Evolutionary conservation across 2,329 filamentous ascomycete species (phyloP).

Genomic region (Xenosphaeropsis pyriputrescens): DNA sequence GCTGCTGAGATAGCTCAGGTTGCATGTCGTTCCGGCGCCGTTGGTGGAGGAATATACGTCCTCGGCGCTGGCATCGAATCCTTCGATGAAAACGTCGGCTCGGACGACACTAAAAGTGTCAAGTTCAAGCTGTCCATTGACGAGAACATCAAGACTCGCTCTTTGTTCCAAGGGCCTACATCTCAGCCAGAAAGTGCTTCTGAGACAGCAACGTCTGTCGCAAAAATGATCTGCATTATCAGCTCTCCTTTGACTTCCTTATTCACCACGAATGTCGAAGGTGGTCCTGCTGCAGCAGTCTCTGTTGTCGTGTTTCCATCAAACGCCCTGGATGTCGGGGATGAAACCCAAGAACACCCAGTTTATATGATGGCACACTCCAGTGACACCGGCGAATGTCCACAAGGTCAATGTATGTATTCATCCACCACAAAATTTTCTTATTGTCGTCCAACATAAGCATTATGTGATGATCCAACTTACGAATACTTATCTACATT

Average conservation of each 20-base stretch:
- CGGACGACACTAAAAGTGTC: conserved; percentile 16
- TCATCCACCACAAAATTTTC: conserved; percentile 3
- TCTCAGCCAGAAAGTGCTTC: conserved; percentile 1
- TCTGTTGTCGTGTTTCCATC: conserved; percentile 54
- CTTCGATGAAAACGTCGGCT: conserved; percentile 7
- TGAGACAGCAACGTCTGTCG: conserved; percentile 22
- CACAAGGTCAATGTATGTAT: conserved; percentile 74
- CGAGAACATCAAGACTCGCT: conserved; percentile 37
- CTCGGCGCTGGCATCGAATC: conserved; percentile 54
- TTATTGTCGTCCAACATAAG: conserved; percentile 3
- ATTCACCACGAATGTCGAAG: conserved; percentile 61
- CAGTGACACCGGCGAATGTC: conserved; percentile 86
- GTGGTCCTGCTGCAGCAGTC: conserved; percentile 59
- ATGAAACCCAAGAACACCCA: conserved; percentile 25
- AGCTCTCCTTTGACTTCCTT: conserved; percentile 48
- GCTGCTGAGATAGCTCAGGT: conserved; percentile 82
- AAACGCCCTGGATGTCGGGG: conserved; percentile 25
- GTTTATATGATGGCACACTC: conserved; percentile 61
- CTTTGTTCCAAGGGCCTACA: conserved; percentile 28
- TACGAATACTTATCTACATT: conserved; percentile 99
- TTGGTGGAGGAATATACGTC: conserved; percentile 84
- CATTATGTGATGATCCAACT: conserved; percentile 68
- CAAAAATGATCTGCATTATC: conserved; percentile 53
- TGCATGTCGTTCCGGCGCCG: conserved; percentile 76
- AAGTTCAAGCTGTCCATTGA: conserved; percentile 40